A percentile compares a stretch with the other conserved stretches of the same genome.
Evolutionary conservation across 2,329 filamentous ascomycete genomes (phyloP).

Genomic region (Chrysoporthe deuterocubensis): DNA sequence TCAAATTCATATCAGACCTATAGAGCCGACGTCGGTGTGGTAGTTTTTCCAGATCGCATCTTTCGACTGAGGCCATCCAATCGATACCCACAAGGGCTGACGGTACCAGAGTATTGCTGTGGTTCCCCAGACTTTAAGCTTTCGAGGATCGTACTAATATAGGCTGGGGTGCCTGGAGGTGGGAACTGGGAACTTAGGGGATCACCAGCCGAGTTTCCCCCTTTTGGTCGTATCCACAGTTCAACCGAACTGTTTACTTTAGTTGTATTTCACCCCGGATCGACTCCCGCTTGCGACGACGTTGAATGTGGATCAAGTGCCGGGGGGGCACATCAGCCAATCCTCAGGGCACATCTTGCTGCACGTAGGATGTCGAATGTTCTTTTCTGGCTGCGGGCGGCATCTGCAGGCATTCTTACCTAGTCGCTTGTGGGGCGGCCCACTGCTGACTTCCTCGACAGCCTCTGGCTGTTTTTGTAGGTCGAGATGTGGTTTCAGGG

Average conservation of each 20-base stretch:
- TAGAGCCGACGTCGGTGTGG: not conserved
- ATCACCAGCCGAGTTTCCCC: not conserved
- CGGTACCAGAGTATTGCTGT: not conserved
- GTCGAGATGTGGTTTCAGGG: constrained; percentile 5
- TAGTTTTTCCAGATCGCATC: not conserved
- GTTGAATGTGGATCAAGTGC: not conserved
- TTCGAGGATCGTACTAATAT: not conserved
- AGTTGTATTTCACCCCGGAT: not conserved
- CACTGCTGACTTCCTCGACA: not conserved
- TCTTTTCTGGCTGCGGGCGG: not conserved
- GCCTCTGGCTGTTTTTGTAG: not conserved
- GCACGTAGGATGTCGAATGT: not conserved
- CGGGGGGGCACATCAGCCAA: not conserved
- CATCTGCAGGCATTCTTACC: not conserved
- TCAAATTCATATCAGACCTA: not conserved
- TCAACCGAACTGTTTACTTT: not conserved
- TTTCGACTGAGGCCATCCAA: not conserved
- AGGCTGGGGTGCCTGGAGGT: not conserved
- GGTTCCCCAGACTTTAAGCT: not conserved
- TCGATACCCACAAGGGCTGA: not conserved
- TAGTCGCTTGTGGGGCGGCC: not conserved
- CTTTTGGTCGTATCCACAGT: constrained; percentile 3
- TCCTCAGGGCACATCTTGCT: not conserved
- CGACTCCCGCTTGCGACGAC: not conserved
- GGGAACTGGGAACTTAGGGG: not conserved